Base-by-base conservation (phyloP, 768 basidiomycete species). In the Lepiota venenata region DNA sequence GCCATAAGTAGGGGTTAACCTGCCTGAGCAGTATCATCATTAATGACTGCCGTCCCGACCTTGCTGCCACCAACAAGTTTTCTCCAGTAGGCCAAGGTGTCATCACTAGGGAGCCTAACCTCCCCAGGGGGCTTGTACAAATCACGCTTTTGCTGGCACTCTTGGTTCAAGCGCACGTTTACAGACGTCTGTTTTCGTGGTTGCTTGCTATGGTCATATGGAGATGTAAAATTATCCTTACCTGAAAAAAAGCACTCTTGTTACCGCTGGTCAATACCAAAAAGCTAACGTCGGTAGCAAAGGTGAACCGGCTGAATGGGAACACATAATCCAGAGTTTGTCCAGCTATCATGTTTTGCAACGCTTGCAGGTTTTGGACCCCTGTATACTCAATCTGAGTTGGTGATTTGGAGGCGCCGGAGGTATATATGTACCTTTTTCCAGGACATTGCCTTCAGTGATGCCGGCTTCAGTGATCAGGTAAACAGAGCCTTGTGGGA, bases 261-360 rank as follows among this genome's bases (percentile, higher is more conserved):
- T 73, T 74, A 27, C 90, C 88, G 55, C 85, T 77, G 38, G 78
- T 75, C 9, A 87, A 67, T 0, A 88, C 68, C 16, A 93, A 58
- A 56, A 85, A 81, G n/a, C 69, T 74, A n/a, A 88, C 68, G 60
- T 91, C 88, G 0, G 88, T 91, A 16, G 83, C 74, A 61, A 93
- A 92, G 7, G 76, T 67, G 65, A 87, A 92, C 54, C 65, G 74
- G 63, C 83, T 87, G 66, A 81, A 93, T 1, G 91, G 91, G 63
- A 91, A 93, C 32, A 76, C 66, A 63, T 93, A 93, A 20, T 83
- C 78, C 25, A 92, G 68, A 0, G 80, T 84, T 61, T 93, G 91
- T 6, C 71, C 67, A 42, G 71, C 72, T 64, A 92, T 83, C 55
- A 79, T 75, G 47, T 84, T 78, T 61, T 91, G 88, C 15, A 84